Percentiles rank a stretch among this genome's conserved stretches.
phyloP scores from a whole-genome alignment of 352 stramenopile species.

The Phytophthora pseudosyringae region DNA sequence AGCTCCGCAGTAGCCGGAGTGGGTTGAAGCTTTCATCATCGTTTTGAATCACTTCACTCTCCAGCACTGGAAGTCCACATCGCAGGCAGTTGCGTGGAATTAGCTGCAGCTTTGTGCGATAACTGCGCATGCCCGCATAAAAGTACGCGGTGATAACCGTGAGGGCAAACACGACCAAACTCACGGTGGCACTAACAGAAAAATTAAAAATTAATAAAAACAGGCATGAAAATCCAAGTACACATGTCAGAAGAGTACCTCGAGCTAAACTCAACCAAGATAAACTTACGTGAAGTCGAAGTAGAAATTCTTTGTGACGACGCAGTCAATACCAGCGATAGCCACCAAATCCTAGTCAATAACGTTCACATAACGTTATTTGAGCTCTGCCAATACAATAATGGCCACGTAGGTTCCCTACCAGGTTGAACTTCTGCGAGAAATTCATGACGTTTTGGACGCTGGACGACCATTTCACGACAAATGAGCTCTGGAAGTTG shows the following conservation, averaged over 20 bases:
- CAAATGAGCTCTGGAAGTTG: conserved; percentile 73
- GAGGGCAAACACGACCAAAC: conserved; percentile 51
- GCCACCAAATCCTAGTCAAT: conserved; percentile 66
- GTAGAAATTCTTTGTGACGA: conserved; percentile 78
- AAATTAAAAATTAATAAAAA: neutral
- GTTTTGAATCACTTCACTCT: conserved; percentile 55
- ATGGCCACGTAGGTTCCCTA: conserved; percentile 18
- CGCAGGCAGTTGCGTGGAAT: conserved; percentile 77
- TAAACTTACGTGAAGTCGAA: conserved; percentile 73
- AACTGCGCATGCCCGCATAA: conserved; percentile 69
- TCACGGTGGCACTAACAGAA: conserved; percentile 52
- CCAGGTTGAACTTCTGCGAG: conserved; percentile 79
- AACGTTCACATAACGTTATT: conserved; percentile 1
- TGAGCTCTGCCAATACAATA: neutral
- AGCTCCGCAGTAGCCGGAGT: conserved; percentile 42
- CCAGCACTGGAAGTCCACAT: conserved; percentile 68
- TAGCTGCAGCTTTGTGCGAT: conserved; percentile 63
- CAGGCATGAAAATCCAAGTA: neutral
- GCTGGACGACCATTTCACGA: conserved; percentile 65
- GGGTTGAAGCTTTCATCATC: conserved; percentile 69
- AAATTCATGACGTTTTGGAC: conserved; percentile 70
- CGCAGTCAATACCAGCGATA: conserved; percentile 75
- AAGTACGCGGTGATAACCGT: conserved; percentile 66
- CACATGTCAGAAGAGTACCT: neutral
- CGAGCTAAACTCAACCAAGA: neutral